Conservation (phyloP, 176 grass and related monocot species). For the Areca catechu region DNA sequence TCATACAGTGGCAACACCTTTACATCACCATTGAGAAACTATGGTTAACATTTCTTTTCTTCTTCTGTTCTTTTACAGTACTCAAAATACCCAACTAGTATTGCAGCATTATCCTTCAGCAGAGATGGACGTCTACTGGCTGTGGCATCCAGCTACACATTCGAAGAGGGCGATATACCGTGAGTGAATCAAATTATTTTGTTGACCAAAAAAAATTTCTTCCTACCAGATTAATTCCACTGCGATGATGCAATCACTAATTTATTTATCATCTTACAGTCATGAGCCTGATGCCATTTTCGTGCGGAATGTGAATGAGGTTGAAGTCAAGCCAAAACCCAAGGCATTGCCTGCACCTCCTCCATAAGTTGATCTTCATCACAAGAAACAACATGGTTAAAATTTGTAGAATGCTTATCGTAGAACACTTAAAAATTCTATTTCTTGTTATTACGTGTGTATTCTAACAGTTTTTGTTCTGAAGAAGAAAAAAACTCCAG, state of each 20-base stretch:
- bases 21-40: background rate
- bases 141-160: conserved; percentile 94
- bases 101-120: conserved; percentile 88
- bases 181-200: conserved; percentile 26
- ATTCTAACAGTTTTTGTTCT: too few species aligned
- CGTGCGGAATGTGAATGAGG: conserved; percentile 76
- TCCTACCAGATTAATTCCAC: too few species aligned
- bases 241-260: too few species aligned
- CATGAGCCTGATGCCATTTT: conserved; percentile 84
- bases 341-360: conserved; percentile 56
- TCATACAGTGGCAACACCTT: background rate
- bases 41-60: background rate
- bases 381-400: too few species aligned
- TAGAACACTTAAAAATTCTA: too few species aligned
- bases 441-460: too few species aligned
- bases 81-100: conserved; percentile 82
- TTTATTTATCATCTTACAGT: conserved; percentile 31
- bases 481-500: too few species aligned
- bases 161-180: conserved; percentile 85
- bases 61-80: conserved; percentile 47
- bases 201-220: background rate
- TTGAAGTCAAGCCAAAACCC: conserved; percentile 94
- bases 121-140: conserved; percentile 85
- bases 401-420: too few species aligned
- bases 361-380: conserved; percentile 13